phyloP scores from a whole-genome alignment of 805 yeast species.

The Starmerella apicola region DNA sequence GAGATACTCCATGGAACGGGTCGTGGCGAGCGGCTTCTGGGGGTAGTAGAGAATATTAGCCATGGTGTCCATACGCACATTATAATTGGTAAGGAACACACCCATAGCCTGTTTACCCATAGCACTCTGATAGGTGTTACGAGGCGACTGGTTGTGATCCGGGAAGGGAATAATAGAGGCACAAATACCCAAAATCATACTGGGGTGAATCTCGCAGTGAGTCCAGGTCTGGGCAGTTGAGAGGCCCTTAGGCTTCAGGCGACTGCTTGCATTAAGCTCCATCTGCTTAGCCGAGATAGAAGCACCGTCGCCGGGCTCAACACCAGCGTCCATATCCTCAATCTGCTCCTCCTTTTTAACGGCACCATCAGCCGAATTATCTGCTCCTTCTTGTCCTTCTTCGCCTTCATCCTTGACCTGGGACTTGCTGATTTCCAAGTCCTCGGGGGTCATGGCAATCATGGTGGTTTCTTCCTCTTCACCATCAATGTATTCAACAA shows the following conservation, averaged over 20 bases:
- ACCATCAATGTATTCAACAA: constrained; percentile 94
- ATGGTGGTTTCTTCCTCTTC: constrained; percentile 97
- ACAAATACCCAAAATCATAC: constrained; percentile 97
- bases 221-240: constrained; percentile 76
- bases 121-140: constrained; percentile 98
- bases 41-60: constrained; percentile 95
- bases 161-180: constrained; percentile 99
- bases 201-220: constrained; percentile 97
- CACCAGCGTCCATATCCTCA: constrained; percentile 27
- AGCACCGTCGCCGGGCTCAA: constrained; percentile 3
- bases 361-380: not conserved
- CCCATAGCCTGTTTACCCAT: constrained; percentile 99
- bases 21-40: constrained; percentile 94
- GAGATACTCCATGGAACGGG: constrained; percentile 93
- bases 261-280: constrained; percentile 54
- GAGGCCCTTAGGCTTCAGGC: constrained; percentile 60
- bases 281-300: not conserved
- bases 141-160: constrained; percentile 97
- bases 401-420: constrained; percentile 25
- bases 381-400: constrained; percentile 3
- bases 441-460: constrained; percentile 99
- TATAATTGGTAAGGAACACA: constrained; percentile 86
- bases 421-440: constrained; percentile 52
- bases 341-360: not conserved
- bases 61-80: constrained; percentile 98